phyloP scores from a whole-genome alignment of 176 grass and related monocot genomes.

The Urochloa ruziziensis region DNA sequence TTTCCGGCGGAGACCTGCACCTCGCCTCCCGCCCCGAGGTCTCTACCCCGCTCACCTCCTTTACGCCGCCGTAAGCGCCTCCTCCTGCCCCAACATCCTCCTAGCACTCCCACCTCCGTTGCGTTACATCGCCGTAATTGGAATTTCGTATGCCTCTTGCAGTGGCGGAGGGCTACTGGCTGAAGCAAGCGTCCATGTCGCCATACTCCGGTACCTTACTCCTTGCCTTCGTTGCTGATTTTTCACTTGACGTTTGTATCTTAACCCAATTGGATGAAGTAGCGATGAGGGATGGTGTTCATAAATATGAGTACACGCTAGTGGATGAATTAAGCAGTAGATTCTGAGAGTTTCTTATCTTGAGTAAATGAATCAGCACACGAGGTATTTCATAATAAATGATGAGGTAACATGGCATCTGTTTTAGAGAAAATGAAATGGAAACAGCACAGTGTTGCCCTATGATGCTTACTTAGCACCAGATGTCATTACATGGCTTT shows the following conservation, averaged over 20 bases:
- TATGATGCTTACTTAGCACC: background rate
- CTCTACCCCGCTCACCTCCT: slow-evolving; percentile 77
- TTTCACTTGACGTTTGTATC: slow-evolving; percentile 3
- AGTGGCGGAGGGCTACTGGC: slow-evolving; percentile 97
- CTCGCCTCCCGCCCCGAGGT: slow-evolving; percentile 81
- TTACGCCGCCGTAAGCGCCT: slow-evolving; percentile 67
- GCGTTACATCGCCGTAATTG: background rate
- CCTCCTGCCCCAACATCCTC: background rate
- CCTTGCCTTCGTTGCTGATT: background rate
- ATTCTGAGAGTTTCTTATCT: background rate
- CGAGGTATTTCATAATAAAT: background rate
- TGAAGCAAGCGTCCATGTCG: slow-evolving; percentile 85
- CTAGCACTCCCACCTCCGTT: background rate
- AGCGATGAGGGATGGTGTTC: background rate
- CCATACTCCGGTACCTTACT: slow-evolving; percentile 70
- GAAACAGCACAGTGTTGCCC: background rate
- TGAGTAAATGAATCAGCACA: background rate
- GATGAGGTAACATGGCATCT: background rate
- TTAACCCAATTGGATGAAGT: background rate
- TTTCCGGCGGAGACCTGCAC: slow-evolving; percentile 68
- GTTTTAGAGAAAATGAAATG: no score
- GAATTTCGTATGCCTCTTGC: background rate
- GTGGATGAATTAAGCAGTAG: background rate
- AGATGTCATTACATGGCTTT: background rate
- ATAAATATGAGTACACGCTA: background rate